phyloP scores from a whole-genome alignment of 2,329 filamentous ascomycete genomes.

The Eutypa lata region DNA sequence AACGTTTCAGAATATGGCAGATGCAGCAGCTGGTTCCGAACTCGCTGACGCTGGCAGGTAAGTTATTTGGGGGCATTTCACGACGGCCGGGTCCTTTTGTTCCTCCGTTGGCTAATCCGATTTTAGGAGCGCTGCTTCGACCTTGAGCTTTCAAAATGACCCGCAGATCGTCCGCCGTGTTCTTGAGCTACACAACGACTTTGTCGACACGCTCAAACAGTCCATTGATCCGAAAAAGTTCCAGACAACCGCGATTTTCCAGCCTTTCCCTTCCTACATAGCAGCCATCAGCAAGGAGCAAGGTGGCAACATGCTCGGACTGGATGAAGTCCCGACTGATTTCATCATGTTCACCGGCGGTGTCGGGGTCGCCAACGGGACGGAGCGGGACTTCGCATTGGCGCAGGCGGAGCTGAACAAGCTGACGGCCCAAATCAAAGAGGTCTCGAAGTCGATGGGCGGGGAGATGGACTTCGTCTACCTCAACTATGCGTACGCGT shows the following conservation, averaged over 20 bases:
- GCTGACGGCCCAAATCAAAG: slow-evolving; percentile 14
- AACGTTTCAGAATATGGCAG: slow-evolving; percentile 12
- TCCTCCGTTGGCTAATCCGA: slow-evolving; percentile 4
- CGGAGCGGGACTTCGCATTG: slow-evolving; percentile 5
- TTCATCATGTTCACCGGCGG: slow-evolving; percentile 19
- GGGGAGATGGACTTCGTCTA: slow-evolving; percentile 26
- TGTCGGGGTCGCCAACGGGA: slow-evolving; percentile 8
- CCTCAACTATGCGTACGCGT: slow-evolving; percentile 29
- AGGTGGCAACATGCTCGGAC: slow-evolving; percentile 25
- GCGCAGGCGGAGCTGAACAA: slow-evolving; percentile 13
- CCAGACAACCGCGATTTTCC: slow-evolving; percentile 15
- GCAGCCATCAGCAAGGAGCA: slow-evolving; percentile 10
- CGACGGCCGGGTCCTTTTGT: not conserved
- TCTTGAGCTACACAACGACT: slow-evolving; percentile 11
- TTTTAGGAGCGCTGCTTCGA: slow-evolving; percentile 12
- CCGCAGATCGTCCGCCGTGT: slow-evolving; percentile 11
- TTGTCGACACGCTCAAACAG: slow-evolving; percentile 12
- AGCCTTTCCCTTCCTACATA: slow-evolving; percentile 20
- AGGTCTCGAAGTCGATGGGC: slow-evolving; percentile 15
- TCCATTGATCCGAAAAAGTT: slow-evolving; percentile 16
- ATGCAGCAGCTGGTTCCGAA: slow-evolving; percentile 15
- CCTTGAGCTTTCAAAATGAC: slow-evolving; percentile 19
- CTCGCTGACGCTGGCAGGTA: slow-evolving; percentile 11
- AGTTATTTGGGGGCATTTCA: not conserved
- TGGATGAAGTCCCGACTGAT: slow-evolving; percentile 17